Evolutionary conservation across 768 basidiomycete genomes (phyloP).

Genomic region (Lactarius tabidus): DNA sequence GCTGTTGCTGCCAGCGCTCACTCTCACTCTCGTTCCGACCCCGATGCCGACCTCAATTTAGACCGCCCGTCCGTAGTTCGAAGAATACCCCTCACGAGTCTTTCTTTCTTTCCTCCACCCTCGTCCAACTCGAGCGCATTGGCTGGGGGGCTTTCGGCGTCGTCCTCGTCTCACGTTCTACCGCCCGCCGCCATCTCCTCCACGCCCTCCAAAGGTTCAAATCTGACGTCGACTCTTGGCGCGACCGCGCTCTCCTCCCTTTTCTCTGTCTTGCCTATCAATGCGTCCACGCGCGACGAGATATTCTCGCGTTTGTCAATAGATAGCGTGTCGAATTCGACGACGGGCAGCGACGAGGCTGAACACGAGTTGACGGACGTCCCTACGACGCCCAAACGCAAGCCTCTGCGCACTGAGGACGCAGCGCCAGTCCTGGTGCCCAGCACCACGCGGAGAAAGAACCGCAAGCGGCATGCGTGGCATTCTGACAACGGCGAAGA

Average conservation of each 20-base stretch:
- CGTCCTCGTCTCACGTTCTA: neutral
- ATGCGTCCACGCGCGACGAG: conserved; percentile 24
- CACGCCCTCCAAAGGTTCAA: conserved; percentile 7
- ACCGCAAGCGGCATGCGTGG: neutral
- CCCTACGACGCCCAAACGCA: conserved; percentile 15
- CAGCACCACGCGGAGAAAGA: neutral
- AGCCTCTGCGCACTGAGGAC: neutral
- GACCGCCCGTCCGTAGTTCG: conserved; percentile 27
- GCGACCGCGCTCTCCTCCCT: conserved; percentile 21
- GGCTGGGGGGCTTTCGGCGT: neutral
- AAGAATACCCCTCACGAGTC: conserved; percentile 32
- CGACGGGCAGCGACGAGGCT: conserved; percentile 20
- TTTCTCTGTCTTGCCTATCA: conserved; percentile 23
- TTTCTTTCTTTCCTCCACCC: conserved; percentile 34
- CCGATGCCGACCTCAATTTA: neutral
- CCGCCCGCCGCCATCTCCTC: conserved; percentile 2
- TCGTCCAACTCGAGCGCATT: conserved; percentile 9
- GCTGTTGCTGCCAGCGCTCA: neutral
- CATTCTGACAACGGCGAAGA: neutral
- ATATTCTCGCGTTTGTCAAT: conserved; percentile 26
- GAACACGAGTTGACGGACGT: conserved; percentile 24
- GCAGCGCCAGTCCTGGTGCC: neutral
- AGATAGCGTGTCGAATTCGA: conserved; percentile 23
- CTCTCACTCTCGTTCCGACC: neutral
- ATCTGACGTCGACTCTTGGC: conserved; percentile 6